Base-by-base conservation (phyloP, 352 stramenopile genomes). In the Globisporangium rhizosaccharum region DNA sequence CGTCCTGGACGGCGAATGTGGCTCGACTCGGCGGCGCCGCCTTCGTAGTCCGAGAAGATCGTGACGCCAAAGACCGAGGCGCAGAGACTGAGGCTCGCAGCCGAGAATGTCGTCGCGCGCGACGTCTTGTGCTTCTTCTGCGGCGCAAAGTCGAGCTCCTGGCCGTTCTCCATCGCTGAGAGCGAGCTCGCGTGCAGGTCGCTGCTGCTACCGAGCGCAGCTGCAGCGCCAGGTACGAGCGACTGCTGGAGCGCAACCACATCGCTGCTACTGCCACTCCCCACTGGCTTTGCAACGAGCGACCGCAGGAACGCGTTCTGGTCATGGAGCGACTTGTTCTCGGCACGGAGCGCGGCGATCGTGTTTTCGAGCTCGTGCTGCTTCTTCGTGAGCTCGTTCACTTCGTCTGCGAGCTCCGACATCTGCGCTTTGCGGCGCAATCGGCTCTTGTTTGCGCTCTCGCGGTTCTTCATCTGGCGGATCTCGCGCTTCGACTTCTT, bases 391-490 rank as follows among this genome's bases (percentile, higher is more conserved):
- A 89, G 68, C 30, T 82, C 70, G n/a, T 74, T 61, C 51, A 93
- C 75, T 50, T 90, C 76, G 15, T 61, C 68, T 26, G 72, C 70
- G 9, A 93, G 57, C 17, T 85, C 82, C 17, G 65, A 66, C 39
- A 93, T 69, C 66, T 88, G 79, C 5, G 78, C 77, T 69, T 91
- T 93, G 49, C 81, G 76, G 6, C 79, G 78, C 50, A 89, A 50
- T 25, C 83, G 81, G 45, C 79, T 90, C 62, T 85, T 86, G 75
- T 93, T 93, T 57, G 83, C 83, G 56, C 83, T 93, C 57, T 93
- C 83, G 44, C 83, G 75, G 72, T 93, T 93, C 62, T 93, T 93
- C 83, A 93, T 93, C 64, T 91, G 76, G 2, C 83, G 81, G 51
- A 91, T 90, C 62, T 90, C 83, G 20, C 81, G 75, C 73, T 91